These are phyloP conservation scores for Umbelopsis sp. DNA, from an alignment of 371 early-diverging fungal genomes.

Conservation along the genomic window DNA sequence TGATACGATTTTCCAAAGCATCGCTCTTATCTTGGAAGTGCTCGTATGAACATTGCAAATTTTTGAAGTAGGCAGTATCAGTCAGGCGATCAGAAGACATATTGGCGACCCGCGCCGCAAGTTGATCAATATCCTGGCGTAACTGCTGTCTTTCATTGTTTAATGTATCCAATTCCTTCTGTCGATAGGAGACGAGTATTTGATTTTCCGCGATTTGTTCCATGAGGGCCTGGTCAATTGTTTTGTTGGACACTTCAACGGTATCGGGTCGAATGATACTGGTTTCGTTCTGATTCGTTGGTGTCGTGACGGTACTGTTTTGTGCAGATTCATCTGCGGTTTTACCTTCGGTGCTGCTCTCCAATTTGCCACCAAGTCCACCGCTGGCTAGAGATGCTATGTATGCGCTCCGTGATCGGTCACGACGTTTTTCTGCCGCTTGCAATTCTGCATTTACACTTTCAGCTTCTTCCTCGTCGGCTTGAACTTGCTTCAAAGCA, in stretches of 20 bases:
- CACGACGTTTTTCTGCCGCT: conserved; percentile 35
- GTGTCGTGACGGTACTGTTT: conserved; percentile 1
- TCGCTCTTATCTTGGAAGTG: conserved; percentile 38
- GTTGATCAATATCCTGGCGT: conserved; percentile 57
- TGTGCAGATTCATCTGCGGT: neutral
- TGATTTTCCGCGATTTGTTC: conserved; percentile 42
- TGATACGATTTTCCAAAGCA: conserved; percentile 34
- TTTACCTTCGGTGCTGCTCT: conserved; percentile 7
- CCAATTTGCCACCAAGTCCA: conserved; percentile 30
- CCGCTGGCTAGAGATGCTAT: conserved; percentile 33
- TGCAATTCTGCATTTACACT: neutral
- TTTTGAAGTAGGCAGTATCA: conserved; percentile 48
- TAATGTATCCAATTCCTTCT: conserved; percentile 76
- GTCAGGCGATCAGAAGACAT: conserved; percentile 59
- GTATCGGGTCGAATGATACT: neutral
- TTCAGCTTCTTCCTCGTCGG: neutral
- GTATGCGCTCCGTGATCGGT: conserved; percentile 38
- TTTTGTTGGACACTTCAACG: conserved; percentile 13
- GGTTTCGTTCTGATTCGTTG: neutral
- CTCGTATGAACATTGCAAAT: conserved; percentile 62
- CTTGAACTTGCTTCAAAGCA: neutral
- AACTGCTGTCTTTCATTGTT: conserved; percentile 65
- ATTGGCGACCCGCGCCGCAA: conserved; percentile 40
- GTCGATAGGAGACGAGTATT: conserved; percentile 59
- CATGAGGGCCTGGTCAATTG: conserved; percentile 32